These are phyloP conservation scores for Spatholobus suberectus DNA, from an alignment of 306 rosid genomes.

Conservation along the genomic window DNA sequence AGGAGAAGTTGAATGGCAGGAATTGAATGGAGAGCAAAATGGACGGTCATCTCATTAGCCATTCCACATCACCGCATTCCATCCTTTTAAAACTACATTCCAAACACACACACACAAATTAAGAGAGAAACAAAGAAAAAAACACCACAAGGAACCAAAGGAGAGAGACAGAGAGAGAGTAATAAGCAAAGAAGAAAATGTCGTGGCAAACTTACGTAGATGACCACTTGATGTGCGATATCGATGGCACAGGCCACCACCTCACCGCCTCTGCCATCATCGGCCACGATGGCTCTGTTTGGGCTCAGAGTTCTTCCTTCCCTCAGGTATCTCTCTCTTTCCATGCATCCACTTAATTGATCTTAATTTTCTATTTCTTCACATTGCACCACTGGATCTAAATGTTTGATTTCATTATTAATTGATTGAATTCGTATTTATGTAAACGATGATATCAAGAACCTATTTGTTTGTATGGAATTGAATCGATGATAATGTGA, in stretches of 20 bases:
- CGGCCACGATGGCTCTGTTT: constrained; percentile 81
- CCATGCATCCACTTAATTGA: too few species aligned
- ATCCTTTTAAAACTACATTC: constrained; percentile 27
- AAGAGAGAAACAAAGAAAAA: neutral
- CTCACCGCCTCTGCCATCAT: constrained; percentile 84
- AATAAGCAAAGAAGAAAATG: constrained; percentile 48
- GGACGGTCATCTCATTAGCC: constrained; percentile 32
- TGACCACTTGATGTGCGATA: constrained; percentile 96
- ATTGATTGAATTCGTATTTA: neutral
- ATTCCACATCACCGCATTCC: neutral
- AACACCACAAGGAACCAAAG: neutral
- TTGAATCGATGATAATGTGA: too few species aligned
- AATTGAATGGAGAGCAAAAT: constrained; percentile 41
- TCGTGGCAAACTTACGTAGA: constrained; percentile 98
- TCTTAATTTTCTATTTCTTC: too few species aligned
- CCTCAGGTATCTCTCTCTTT: constrained; percentile 61
- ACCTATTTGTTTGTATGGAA: too few species aligned
- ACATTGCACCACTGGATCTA: too few species aligned
- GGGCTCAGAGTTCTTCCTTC: constrained; percentile 92
- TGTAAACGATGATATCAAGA: neutral
- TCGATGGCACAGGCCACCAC: constrained; percentile 76
- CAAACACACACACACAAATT: neutral
- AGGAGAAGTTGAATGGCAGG: constrained; percentile 50
- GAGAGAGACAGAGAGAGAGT: neutral
- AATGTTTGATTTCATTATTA: too few species aligned